Base-by-base conservation (phyloP, 108 stramenopile genomes). In the Ochromonas danica region DNA sequence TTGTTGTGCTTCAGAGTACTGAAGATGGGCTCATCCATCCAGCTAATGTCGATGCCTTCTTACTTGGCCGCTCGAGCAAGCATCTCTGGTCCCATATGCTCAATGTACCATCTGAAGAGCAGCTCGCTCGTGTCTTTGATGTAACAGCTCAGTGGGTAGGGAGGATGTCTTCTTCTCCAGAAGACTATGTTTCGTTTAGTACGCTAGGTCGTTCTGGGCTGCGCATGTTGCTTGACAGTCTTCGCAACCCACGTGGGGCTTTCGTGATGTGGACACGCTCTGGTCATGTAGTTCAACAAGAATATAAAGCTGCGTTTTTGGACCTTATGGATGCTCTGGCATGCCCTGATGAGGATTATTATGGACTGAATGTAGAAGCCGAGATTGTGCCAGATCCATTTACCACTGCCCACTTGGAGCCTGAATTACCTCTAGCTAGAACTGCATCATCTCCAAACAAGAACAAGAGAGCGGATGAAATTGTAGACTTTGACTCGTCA, bases 1-100 rank as follows among this genome's bases (percentile, higher is more conserved):
- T 86, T 10, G 61, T 86, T 6, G 39, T 82, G 1, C 1, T 86
- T 28, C 86, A 89, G 61, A 81, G 80, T 40, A 89, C 88, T 35
- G 88, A 88, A 65, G 84, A 88, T 71, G 39, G 81, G 27, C 70
- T 89, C 22, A 81, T 89, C 42, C 84, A 84, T 79, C 71, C 88
- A 2, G 71, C 87, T 63, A 89, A 89, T 40, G 87, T 89, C 31
- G 88, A 89, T 81, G 51, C 83, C 25, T 85, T 88, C 57, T 77
- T 89, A n/a, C 79, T 82, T 39, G 84, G 86, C 2, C 85, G 87
- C 61, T 61, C 51, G 10, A 80, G 81, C 0, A 70, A 62, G 35
- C 88, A 89, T 63, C 42, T 88, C 14, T 89, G 88, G 88, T 80
- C 82, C 2, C 88, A 89, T 78, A 83, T 87, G 57, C 39, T 87